Conservation (phyloP, 768 basidiomycete species). For the Lentinula sp. region DNA sequence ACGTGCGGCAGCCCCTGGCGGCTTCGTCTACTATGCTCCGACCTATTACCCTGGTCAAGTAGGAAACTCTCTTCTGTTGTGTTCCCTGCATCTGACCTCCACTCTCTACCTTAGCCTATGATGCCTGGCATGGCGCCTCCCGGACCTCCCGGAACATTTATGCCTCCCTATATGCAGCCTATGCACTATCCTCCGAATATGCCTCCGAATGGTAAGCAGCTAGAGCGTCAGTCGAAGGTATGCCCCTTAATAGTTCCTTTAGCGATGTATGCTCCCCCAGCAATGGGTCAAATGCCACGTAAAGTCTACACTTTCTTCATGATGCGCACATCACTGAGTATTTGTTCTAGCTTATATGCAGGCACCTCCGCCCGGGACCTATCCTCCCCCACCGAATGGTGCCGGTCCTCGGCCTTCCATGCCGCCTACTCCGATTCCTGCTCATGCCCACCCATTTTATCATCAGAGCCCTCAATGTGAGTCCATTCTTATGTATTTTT, state of each 20-base stretch:
- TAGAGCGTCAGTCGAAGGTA: background rate
- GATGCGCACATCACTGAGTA: background rate
- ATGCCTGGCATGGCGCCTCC: constrained; percentile 83
- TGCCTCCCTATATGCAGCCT: constrained; percentile 80
- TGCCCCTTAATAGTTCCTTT: constrained; percentile 9
- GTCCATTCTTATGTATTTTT: constrained; percentile 17
- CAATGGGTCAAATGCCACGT: constrained; percentile 89
- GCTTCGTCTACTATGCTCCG: constrained; percentile 74
- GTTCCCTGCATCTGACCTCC: background rate
- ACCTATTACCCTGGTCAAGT: constrained; percentile 79
- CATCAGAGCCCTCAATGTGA: constrained; percentile 86
- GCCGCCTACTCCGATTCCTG: constrained; percentile 87
- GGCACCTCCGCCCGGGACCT: constrained; percentile 67
- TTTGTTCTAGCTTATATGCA: constrained; percentile 63
- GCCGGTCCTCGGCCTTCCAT: constrained; percentile 79
- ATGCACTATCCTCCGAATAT: constrained; percentile 81
- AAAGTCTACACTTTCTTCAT: constrained; percentile 23
- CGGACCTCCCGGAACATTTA: constrained; percentile 71
- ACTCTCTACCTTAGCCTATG: constrained; percentile 48
- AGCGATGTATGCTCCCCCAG: constrained; percentile 80
- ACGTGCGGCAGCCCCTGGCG: constrained; percentile 45
- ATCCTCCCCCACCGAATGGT: constrained; percentile 66
- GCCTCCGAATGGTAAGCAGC: constrained; percentile 64
- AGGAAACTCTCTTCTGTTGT: constrained; percentile 15
- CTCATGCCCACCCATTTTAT: constrained; percentile 84